Percentiles rank a stretch among this genome's conserved stretches.
These are phyloP conservation scores for Sugiyamaella pinicola DNA, from an alignment of 1,139 yeast species.

Conservation along the genomic window DNA sequence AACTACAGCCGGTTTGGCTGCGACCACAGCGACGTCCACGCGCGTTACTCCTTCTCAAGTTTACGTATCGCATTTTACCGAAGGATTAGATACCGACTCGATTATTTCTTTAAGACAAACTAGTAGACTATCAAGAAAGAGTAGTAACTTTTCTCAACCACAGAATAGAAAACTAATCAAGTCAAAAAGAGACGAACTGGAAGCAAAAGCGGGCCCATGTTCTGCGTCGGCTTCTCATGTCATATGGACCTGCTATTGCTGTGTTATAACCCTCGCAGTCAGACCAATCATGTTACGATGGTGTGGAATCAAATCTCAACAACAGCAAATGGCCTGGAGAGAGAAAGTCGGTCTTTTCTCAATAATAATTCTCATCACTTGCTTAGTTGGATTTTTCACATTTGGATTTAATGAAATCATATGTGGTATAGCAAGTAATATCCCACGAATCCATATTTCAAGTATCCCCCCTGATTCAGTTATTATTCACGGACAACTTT, in stretches of 20 bases:
- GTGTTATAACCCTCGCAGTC: conserved; percentile 80
- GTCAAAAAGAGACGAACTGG: conserved; percentile 14
- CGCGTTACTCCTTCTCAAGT: not conserved
- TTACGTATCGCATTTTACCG: conserved; percentile 2
- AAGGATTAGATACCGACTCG: conserved; percentile 6
- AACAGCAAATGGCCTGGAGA: conserved; percentile 88
- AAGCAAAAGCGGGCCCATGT: conserved; percentile 14
- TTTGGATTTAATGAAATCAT: conserved; percentile 84
- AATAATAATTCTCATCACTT: conserved; percentile 66
- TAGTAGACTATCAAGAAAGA: not conserved
- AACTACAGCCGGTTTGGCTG: not conserved
- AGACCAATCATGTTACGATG: conserved; percentile 70
- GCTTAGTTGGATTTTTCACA: conserved; percentile 73
- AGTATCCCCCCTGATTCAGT: conserved; percentile 60
- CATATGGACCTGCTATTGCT: conserved; percentile 77
- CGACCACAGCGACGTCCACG: not conserved
- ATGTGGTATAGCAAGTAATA: conserved; percentile 49
- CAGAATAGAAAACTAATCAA: conserved; percentile 10
- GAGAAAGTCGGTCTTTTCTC: conserved; percentile 81
- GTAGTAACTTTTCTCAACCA: conserved; percentile 1
- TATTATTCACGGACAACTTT: conserved; percentile 77
- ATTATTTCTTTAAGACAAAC: not conserved
- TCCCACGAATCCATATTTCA: conserved; percentile 55
- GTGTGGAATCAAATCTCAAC: conserved; percentile 69
- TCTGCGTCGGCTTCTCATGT: conserved; percentile 18